A percentile compares a stretch with the other conserved stretches of the same genome.
Evolutionary conservation across 257 asterid species (phyloP).

Genomic region (Gentiana dahurica): DNA sequence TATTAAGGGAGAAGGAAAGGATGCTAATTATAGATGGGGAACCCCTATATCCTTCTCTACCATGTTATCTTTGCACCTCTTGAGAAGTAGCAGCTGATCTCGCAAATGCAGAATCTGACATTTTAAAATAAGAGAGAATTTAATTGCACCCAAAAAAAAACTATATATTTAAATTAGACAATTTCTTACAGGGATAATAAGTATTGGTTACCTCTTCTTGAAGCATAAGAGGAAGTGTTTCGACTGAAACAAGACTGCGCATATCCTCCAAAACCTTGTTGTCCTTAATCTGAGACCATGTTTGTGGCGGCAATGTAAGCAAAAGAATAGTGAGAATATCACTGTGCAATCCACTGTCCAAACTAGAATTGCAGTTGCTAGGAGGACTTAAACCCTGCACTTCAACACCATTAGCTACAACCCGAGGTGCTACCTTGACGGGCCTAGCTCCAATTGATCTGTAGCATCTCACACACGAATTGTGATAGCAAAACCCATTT

Average conservation of each 20-base stretch:
- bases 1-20: background rate
- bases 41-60: slow-evolving; percentile 78
- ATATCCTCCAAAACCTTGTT: slow-evolving; percentile 52
- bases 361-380: slow-evolving; percentile 29
- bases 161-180: too few relatives aligned
- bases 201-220: slow-evolving; percentile 77
- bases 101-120: slow-evolving; percentile 73
- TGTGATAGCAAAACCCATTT: slow-evolving; percentile 50
- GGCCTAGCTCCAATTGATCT: slow-evolving; percentile 52
- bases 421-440: slow-evolving; percentile 66
- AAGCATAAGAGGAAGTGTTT: slow-evolving; percentile 58
- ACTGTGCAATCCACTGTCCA: slow-evolving; percentile 42
- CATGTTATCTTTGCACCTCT: slow-evolving; percentile 87
- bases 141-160: background rate
- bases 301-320: slow-evolving; percentile 76
- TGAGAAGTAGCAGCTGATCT: slow-evolving; percentile 60
- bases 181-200: background rate
- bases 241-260: slow-evolving; percentile 39
- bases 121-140: slow-evolving; percentile 1
- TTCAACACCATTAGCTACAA: slow-evolving; percentile 48
- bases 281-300: slow-evolving; percentile 78
- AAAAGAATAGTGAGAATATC: slow-evolving; percentile 78
- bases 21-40: slow-evolving; percentile 36
- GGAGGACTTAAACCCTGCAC: slow-evolving; percentile 61
- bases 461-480: slow-evolving; percentile 70